Evolutionary conservation across 2,329 filamentous ascomycete species (phyloP), one percentile per base, ranked within the genome.

Genomic region (Monilinia polystroma): DNA sequence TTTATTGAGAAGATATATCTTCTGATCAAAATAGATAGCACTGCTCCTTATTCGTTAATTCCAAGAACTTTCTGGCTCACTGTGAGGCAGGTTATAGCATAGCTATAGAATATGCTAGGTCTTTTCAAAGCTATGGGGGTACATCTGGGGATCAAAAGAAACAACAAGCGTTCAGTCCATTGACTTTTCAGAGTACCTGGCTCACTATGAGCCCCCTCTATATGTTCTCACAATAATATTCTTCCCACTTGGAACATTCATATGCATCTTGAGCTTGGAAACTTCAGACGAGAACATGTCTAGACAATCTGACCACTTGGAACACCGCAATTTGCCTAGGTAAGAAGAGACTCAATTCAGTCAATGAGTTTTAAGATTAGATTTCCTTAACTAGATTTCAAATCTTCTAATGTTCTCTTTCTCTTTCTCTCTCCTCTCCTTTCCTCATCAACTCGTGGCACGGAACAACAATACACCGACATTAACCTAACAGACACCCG

Each of bases 391-490:
- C 32, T 35, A 35, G 32, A 8, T 35, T 35, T 35, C 7, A 12
- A 45, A 16, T 49, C 18, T 49, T n/a, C 20, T 32, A 23, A 23
- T 32, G 14, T 23, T n/a, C 16, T n/a, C 18, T 59, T 47, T 6
- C 41, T 14, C 7, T 23, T 23, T 6, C 23, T 29, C 26, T 26
- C 26, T 3, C 23, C 1, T 26, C 10, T 18, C 16, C 43, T 49
- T 35, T 29, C 18, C 41, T 29, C 8, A 18, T 23, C 26, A 43
- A 18, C 57, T 49, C 8, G 7, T 60, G 58, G 38, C 4, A 4
- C n/a, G 58, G 45, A 62, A 51, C 20, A 62, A 62, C 29, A 51
- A 51, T 38, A 18, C 5, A n/a, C 58, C 58, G 49, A 52, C 11
- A 29, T 23, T 16, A 29, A 14, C 4, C 49, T 26, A 29, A 3